Evolutionary conservation across 2,329 filamentous ascomycete genomes (phyloP).

Genomic region (Nigrograna mackinnonii): DNA sequence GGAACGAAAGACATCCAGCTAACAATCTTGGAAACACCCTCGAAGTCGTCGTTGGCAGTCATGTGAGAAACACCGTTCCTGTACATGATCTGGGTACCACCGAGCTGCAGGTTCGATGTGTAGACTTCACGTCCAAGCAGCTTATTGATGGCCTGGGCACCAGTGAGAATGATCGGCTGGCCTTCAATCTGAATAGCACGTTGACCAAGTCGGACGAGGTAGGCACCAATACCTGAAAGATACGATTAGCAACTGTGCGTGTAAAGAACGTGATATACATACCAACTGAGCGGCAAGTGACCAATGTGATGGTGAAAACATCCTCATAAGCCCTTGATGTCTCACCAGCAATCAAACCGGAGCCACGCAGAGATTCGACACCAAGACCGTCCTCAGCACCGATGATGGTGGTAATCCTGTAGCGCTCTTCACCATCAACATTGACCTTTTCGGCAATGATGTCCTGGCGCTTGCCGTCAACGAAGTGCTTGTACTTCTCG

Average conservation of each 20-base stretch:
- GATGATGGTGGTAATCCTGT: constrained; percentile 93
- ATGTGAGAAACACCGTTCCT: constrained; percentile 99
- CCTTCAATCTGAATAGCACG: constrained; percentile 99
- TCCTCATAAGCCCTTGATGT: constrained; percentile 97
- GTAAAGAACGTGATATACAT: constrained; percentile 20
- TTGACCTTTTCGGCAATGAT: constrained; percentile 87
- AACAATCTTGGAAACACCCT: constrained; percentile 96
- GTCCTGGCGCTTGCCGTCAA: constrained; percentile 72
- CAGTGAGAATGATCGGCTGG: constrained; percentile 97
- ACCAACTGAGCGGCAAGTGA: constrained; percentile 97
- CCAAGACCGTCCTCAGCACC: constrained; percentile 94
- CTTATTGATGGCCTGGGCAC: constrained; percentile 97
- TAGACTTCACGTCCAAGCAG: constrained; percentile 97
- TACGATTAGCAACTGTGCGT: constrained; percentile 38
- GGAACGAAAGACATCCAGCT: constrained; percentile 98
- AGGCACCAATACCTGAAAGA: constrained; percentile 84
- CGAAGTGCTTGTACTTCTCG: constrained; percentile 83
- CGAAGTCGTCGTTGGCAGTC: constrained; percentile 97
- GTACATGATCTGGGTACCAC: constrained; percentile 99
- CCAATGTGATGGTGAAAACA: constrained; percentile 96
- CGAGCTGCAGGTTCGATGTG: constrained; percentile 97
- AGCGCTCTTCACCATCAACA: constrained; percentile 85
- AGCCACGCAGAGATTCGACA: constrained; percentile 96
- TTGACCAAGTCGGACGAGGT: constrained; percentile 96
- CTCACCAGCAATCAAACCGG: constrained; percentile 96